Percentiles rank a stretch among this genome's conserved stretches.
These are phyloP conservation scores for Phytophthora cactorum DNA, from an alignment of 352 stramenopile species.

Conservation along the genomic window DNA sequence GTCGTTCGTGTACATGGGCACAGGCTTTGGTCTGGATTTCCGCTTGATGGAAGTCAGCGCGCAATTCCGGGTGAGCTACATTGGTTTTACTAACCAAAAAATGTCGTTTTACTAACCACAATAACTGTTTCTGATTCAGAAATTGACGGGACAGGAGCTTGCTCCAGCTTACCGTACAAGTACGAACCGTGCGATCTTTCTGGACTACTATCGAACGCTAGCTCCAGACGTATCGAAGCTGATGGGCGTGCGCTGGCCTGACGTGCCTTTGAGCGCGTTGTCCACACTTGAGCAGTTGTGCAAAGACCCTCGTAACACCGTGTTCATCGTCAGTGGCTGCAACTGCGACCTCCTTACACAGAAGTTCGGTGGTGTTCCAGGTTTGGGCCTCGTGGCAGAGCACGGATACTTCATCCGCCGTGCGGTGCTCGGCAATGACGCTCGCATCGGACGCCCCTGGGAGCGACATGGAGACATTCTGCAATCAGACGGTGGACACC, in stretches of 20 bases:
- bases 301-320: conserved; percentile 94
- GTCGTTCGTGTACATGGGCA: conserved; percentile 86
- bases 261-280: conserved; percentile 72
- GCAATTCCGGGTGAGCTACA: conserved; percentile 80
- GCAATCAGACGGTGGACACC: conserved; percentile 51
- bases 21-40: conserved; percentile 96
- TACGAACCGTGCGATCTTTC: conserved; percentile 93
- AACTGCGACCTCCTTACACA: conserved; percentile 96
- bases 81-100: not conserved
- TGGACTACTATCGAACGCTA: conserved; percentile 99
- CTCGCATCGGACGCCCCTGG: conserved; percentile 74
- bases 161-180: conserved; percentile 69
- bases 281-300: conserved; percentile 93
- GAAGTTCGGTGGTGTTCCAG: conserved; percentile 94
- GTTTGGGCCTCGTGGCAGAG: conserved; percentile 97
- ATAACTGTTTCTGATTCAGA: conserved; percentile 39
- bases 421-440: conserved; percentile 66
- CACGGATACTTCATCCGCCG: conserved; percentile 97
- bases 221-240: conserved; percentile 91
- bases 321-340: conserved; percentile 98
- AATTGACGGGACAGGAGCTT: conserved; percentile 75
- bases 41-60: conserved; percentile 95
- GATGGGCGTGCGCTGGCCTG: conserved; percentile 75
- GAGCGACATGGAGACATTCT: conserved; percentile 74
- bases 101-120: not conserved